Evolutionary conservation across 805 yeast genomes (phyloP), one percentile per base, ranked within the genome.

Genomic region (Jamesozyma hellenica): DNA sequence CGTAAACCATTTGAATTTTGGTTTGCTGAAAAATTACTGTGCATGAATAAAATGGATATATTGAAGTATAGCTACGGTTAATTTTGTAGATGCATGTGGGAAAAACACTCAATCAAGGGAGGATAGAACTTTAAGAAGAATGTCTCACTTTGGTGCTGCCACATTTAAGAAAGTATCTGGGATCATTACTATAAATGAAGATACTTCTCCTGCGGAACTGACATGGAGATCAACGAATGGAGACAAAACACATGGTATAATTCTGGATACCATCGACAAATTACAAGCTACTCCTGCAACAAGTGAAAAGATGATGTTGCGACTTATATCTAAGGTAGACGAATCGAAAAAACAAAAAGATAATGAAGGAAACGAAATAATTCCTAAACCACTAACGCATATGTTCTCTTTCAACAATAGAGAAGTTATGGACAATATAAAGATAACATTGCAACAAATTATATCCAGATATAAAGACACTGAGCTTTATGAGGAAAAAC

Each of bases 361-460:
- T 32, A 49, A 48, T 32, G 58, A 51, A 27, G 60, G 58, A n/a
- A 52, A 54, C 46, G 59, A 48, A 26, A 43, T 48, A 3, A 19
- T 39, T 4, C 46, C 56, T 1, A 52, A 51, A 29, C 50, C 55
- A n/a, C 45, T 43, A 5, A 60, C 55, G 1, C 63, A 65, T 19
- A 60, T 72, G 31, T 75, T 87, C 45, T 68, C 81, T 1, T 84
- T 86, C 60, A 77, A 75, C 41, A 80, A 76, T 52, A 65, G 92
- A 36, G 74, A 75, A 15, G 80, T 82, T 7, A 82, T 87, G 85
- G 85, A 82, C 46, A 73, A 71, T 44, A 76, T 79, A 43, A 84
- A 81, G 52, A 74, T 71, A 28, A 68, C 81, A 0, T 60, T 82
- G 11, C 86, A 81, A 49, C 77, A 78, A 38, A 76, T 77, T 28